Evolutionary conservation across 805 yeast genomes (phyloP).

Genomic region (Kregervanrija fluxuum): DNA sequence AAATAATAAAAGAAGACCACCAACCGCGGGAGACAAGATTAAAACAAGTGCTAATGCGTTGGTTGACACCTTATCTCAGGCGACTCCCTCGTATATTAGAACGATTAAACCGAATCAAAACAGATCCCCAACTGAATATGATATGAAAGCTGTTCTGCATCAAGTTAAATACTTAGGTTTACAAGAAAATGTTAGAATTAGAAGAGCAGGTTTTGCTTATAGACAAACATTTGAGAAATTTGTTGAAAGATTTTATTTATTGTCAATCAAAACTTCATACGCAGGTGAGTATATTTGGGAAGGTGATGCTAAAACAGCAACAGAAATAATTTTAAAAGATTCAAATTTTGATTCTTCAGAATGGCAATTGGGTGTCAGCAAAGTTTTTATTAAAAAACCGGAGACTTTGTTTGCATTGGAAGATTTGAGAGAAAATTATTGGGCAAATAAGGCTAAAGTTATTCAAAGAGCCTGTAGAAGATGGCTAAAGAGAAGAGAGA

Average conservation of each 20-base stretch:
- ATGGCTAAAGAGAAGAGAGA: conserved; percentile 70
- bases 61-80: conserved; percentile 80
- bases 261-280: conserved; percentile 86
- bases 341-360: conserved; percentile 70
- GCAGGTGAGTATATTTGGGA: conserved; percentile 67
- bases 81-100: conserved; percentile 95
- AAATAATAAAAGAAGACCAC: conserved; percentile 72
- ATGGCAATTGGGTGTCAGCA: conserved; percentile 86
- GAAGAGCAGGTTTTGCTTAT: conserved; percentile 98
- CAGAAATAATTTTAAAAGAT: conserved; percentile 40
- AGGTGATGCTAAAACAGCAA: conserved; percentile 49
- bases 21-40: conserved; percentile 94
- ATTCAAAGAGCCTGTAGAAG: conserved; percentile 97
- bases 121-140: conserved; percentile 84
- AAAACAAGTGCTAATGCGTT: conserved; percentile 84
- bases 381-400: conserved; percentile 93
- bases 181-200: conserved; percentile 92
- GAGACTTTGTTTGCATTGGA: conserved; percentile 94
- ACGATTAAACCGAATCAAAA: conserved; percentile 96
- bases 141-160: conserved; percentile 82
- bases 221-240: conserved; percentile 95
- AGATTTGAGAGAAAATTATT: conserved; percentile 91
- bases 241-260: conserved; percentile 84
- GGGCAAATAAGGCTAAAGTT: conserved; percentile 97
- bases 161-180: conserved; percentile 93